Percentiles rank a stretch among this genome's conserved stretches.
These are phyloP conservation scores for Urtica urens DNA, from an alignment of 306 rosid species.

Conservation along the genomic window DNA sequence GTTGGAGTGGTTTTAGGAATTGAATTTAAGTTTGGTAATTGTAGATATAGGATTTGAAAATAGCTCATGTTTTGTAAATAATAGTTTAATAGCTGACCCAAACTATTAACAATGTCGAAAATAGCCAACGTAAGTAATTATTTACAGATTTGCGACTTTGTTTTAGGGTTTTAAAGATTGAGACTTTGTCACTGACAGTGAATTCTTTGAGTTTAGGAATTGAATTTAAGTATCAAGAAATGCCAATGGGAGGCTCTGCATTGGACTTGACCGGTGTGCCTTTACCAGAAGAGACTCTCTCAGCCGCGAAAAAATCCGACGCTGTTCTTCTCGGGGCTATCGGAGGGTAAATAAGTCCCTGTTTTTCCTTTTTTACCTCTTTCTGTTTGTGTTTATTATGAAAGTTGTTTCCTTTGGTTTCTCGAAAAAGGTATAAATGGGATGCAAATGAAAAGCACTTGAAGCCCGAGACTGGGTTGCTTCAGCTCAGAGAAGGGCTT, in stretches of 20 bases:
- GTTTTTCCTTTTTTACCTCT: too few species aligned
- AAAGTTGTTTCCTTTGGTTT: not conserved
- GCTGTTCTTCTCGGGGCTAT: conserved; percentile 82
- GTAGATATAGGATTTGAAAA: too few species aligned
- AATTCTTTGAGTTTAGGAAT: conserved; percentile 32
- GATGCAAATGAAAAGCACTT: conserved; percentile 59
- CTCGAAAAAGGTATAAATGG: conserved; percentile 71
- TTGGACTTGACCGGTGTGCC: conserved; percentile 81
- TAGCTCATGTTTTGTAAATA: too few species aligned
- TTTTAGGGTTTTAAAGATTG: not conserved
- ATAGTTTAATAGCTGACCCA: too few species aligned
- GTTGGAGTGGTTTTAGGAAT: too few species aligned
- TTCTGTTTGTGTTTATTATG: not conserved
- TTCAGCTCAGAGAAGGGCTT: conserved; percentile 57
- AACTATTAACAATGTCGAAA: too few species aligned
- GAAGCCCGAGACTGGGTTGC: conserved; percentile 92
- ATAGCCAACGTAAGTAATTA: too few species aligned
- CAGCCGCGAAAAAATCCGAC: conserved; percentile 57
- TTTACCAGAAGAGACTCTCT: conserved; percentile 67
- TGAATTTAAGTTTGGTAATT: too few species aligned
- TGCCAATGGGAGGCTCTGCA: conserved; percentile 84
- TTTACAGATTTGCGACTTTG: not conserved
- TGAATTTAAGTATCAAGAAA: conserved; percentile 46
- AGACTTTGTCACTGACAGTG: not conserved
- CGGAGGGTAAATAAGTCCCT: conserved; percentile 94